Evolutionary conservation across 208 protist species (phyloP).

Genomic region (Trypanosoma vivax): DNA sequence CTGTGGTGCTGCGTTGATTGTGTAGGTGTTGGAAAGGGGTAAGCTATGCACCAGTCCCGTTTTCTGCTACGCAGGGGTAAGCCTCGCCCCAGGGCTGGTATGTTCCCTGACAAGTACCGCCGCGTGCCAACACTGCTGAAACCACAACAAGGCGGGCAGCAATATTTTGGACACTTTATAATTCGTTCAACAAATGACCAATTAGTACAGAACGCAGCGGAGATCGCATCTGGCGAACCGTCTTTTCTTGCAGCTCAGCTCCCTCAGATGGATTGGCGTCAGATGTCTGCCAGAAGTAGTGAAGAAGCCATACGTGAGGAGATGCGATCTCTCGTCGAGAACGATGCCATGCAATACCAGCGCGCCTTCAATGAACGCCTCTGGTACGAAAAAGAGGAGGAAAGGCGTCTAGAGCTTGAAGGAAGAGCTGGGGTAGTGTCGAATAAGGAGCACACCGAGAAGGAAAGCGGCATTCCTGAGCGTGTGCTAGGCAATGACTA

Average conservation of each 20-base stretch:
- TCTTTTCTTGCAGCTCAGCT: slow-evolving; percentile 23
- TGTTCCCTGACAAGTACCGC: slow-evolving; percentile 85
- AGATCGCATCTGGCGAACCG: slow-evolving; percentile 2
- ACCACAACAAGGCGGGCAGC: slow-evolving; percentile 82
- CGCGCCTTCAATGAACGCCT: slow-evolving; percentile 73
- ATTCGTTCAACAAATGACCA: slow-evolving; percentile 66
- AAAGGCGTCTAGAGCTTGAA: background rate
- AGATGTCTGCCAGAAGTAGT: slow-evolving; percentile 31
- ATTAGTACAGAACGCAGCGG: slow-evolving; percentile 4
- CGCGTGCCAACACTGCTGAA: slow-evolving; percentile 70
- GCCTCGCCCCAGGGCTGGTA: slow-evolving; percentile 65
- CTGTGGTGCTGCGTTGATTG: too few relatives aligned
- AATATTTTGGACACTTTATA: slow-evolving; percentile 76
- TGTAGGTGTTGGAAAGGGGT: background rate
- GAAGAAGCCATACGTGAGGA: slow-evolving; percentile 40
- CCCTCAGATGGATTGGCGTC: slow-evolving; percentile 56
- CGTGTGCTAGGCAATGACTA: slow-evolving; percentile 72
- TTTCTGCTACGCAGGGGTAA: slow-evolving; percentile 71
- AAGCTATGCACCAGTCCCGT: slow-evolving; percentile 12
- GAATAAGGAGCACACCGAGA: background rate
- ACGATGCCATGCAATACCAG: slow-evolving; percentile 53
- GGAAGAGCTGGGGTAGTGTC: background rate
- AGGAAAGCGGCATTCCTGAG: slow-evolving; percentile 28
- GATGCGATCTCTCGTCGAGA: slow-evolving; percentile 41
- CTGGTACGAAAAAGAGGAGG: slow-evolving; percentile 70